Evolutionary conservation across 2,329 filamentous ascomycete genomes (phyloP).

Genomic region (Botryotinia globosa): DNA sequence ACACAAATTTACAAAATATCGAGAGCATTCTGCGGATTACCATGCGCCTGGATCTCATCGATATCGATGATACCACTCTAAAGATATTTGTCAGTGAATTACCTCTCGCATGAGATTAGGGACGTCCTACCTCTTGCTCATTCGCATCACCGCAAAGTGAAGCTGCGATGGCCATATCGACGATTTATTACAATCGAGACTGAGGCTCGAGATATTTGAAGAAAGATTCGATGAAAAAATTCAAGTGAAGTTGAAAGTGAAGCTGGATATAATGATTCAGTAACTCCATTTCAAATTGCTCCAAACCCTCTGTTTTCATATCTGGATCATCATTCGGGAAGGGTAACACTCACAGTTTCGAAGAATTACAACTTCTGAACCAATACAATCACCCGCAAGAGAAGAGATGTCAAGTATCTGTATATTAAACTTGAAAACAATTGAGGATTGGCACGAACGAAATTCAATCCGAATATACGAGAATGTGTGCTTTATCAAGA

Average conservation of each 20-base stretch:
- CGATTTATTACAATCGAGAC: not conserved
- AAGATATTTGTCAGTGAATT: conserved; percentile 2
- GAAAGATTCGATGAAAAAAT: not conserved
- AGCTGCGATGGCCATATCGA: conserved; percentile 15
- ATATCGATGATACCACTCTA: conserved; percentile 56
- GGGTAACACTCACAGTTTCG: not conserved
- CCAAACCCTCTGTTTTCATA: not conserved
- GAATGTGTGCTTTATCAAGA: not conserved
- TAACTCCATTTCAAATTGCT: not conserved
- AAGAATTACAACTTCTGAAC: not conserved
- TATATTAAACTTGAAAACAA: not conserved
- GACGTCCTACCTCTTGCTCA: conserved; percentile 9
- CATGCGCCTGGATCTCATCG: conserved; percentile 63
- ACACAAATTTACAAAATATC: not conserved
- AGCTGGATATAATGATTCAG: conserved; percentile 4
- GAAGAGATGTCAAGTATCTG: not conserved
- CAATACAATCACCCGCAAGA: not conserved
- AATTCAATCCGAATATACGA: not conserved
- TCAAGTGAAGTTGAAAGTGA: not conserved
- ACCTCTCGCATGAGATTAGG: too few relatives aligned
- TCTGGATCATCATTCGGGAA: not conserved
- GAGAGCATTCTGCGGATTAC: conserved; percentile 38
- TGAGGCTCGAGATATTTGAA: not conserved
- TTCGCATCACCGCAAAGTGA: conserved; percentile 20
- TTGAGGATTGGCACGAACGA: not conserved